A percentile compares a stretch with the other conserved stretches of the same genome.
phyloP scores from a whole-genome alignment of 139 green algal genomes.

The Chlamydomonas schloesseri region DNA sequence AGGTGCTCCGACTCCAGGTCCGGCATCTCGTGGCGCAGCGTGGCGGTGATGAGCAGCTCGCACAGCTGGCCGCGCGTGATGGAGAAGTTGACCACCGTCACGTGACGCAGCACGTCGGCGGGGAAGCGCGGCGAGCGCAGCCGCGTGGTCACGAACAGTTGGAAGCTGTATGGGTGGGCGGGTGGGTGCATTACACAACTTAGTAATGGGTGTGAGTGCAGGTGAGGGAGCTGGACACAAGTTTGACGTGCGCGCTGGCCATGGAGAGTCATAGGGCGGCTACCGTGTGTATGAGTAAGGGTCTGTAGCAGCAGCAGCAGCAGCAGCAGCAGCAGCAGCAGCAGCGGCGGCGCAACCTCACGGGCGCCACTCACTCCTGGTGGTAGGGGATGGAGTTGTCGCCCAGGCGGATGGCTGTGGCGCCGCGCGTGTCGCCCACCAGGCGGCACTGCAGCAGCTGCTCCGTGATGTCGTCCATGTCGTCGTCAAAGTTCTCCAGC shows the following conservation, averaged over 20 bases:
- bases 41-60: slow-evolving; percentile 69
- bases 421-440: slow-evolving; percentile 21
- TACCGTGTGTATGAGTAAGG: too few relatives aligned
- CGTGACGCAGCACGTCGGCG: slow-evolving; percentile 43
- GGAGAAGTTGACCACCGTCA: slow-evolving; percentile 57
- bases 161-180: slow-evolving; percentile 32
- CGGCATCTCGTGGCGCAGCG: slow-evolving; percentile 74
- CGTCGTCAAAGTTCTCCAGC: slow-evolving; percentile 61
- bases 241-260: too few relatives aligned
- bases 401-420: slow-evolving; percentile 16
- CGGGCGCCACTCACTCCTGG: slow-evolving; percentile 11
- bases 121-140: slow-evolving; percentile 45
- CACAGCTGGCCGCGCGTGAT: slow-evolving; percentile 55
- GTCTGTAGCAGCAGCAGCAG: too few relatives aligned
- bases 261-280: too few relatives aligned
- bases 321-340: too few relatives aligned
- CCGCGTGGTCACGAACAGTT: slow-evolving; percentile 50
- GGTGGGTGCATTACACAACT: too few relatives aligned
- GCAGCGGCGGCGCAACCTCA: too few relatives aligned
- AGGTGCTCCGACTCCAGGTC: slow-evolving; percentile 76
- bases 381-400: slow-evolving; percentile 42
- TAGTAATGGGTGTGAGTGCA: too few relatives aligned
- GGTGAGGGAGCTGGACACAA: too few relatives aligned
- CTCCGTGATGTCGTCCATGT: slow-evolving; percentile 63
- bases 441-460: slow-evolving; percentile 38